Percentiles rank a stretch among this genome's conserved stretches.
These are phyloP conservation scores for Aureobasidium melanogenum DNA, from an alignment of 2,329 filamentous ascomycete genomes.

Conservation along the genomic window DNA sequence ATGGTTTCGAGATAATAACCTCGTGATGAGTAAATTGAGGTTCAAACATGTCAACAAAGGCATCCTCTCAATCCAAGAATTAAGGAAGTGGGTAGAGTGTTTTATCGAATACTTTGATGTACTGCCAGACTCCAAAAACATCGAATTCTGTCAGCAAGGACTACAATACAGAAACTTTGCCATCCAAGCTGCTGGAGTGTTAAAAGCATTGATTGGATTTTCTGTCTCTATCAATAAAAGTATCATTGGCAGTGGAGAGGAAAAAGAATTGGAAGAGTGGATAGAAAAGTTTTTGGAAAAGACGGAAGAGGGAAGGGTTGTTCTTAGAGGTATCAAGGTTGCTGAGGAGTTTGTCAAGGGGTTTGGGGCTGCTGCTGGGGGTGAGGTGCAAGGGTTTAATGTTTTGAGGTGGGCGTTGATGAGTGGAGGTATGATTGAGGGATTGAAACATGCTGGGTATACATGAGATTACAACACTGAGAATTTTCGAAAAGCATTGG, in stretches of 20 bases:
- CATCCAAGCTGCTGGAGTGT: neutral
- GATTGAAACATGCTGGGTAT: neutral
- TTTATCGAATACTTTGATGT: neutral
- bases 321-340: neutral
- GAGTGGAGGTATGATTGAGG: constrained; percentile 7
- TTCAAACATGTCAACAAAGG: neutral
- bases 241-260: neutral
- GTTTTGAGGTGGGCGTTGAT: constrained; percentile 5
- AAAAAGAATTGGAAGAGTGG: neutral
- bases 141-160: neutral
- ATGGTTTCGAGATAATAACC: neutral
- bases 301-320: neutral
- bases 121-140: neutral
- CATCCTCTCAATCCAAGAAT: neutral
- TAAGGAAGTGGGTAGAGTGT: neutral
- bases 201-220: neutral
- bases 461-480: neutral
- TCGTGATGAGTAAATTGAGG: neutral
- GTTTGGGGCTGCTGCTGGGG: neutral
- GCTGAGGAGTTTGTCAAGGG: neutral
- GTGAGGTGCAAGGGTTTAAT: neutral
- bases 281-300: neutral
- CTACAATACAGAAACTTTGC: neutral
- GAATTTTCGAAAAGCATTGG: too few species aligned
- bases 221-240: neutral